Conservation (phyloP, 805 yeast genomes). For the Lipomyces yamanashiensis region DNA sequence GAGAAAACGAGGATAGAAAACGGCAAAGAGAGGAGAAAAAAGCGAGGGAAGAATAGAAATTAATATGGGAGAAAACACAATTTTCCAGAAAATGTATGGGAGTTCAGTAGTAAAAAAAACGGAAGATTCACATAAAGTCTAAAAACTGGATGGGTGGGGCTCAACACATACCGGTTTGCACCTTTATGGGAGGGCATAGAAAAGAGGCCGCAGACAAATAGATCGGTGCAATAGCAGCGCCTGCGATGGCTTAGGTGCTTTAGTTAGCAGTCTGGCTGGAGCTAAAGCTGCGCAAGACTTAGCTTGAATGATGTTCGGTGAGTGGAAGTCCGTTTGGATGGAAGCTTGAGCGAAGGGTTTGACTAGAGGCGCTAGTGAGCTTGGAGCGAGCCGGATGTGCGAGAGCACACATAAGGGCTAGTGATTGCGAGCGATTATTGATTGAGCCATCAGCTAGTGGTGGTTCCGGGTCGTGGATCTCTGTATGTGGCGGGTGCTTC, state of each 20-base stretch:
- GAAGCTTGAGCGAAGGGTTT: constrained; percentile 8
- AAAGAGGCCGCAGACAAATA: constrained; percentile 1
- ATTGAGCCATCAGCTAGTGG: constrained; percentile 6
- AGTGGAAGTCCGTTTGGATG: background rate
- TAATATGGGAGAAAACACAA: too few relatives aligned
- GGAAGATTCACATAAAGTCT: background rate
- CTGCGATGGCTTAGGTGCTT: background rate
- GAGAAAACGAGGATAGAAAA: too few relatives aligned
- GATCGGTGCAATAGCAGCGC: background rate
- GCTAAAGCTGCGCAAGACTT: background rate
- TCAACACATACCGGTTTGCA: background rate
- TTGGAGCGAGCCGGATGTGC: background rate
- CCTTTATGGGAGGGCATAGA: constrained; percentile 3
- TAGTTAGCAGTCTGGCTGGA: background rate
- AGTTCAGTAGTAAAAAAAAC: background rate
- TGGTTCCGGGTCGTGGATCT: constrained; percentile 2
- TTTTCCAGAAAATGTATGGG: background rate
- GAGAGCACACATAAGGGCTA: background rate
- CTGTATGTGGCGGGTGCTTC: constrained; percentile 7
- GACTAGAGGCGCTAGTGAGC: constrained; percentile 2
- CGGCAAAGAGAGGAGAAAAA: too few relatives aligned
- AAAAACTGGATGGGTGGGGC: background rate
- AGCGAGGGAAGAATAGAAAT: too few relatives aligned
- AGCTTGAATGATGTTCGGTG: background rate
- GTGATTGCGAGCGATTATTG: background rate